phyloP scores from a whole-genome alignment of 371 early-diverging fungal species.

The Mortierella polycephala region DNA sequence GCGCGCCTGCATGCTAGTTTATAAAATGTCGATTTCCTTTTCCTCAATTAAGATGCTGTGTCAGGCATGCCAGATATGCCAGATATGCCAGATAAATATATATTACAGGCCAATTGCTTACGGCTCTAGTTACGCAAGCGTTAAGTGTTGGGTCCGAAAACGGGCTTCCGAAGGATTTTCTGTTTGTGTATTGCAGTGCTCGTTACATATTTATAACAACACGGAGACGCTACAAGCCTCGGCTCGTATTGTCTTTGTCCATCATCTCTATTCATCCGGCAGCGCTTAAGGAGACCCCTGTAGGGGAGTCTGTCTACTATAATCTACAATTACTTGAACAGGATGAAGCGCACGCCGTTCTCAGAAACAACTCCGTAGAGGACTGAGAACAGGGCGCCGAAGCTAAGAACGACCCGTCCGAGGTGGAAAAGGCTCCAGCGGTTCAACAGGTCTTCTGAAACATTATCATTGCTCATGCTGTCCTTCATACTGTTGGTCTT shows the following conservation, averaged over 20 bases:
- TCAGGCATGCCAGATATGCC: no score
- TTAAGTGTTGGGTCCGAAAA: no score
- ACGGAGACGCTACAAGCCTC: no score
- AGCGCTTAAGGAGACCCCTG: neutral
- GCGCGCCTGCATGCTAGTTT: no score
- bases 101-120: no score
- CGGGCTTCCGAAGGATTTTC: no score
- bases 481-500: slow-evolving; percentile 42
- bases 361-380: slow-evolving; percentile 33
- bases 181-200: no score
- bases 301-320: neutral
- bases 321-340: slow-evolving; percentile 21
- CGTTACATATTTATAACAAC: no score
- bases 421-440: slow-evolving; percentile 35
- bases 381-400: slow-evolving; percentile 21
- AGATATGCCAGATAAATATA: no score
- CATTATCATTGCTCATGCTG: slow-evolving; percentile 27
- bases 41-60: no score
- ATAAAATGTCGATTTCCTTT: no score
- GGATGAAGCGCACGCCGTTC: slow-evolving; percentile 30
- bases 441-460: slow-evolving; percentile 20
- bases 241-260: neutral
- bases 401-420: slow-evolving; percentile 26
- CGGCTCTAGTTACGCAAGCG: no score
- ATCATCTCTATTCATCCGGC: neutral